Percentiles rank a stretch among this genome's conserved stretches.
phyloP scores from a whole-genome alignment of 1,284 basidiomycete genomes.

The Ustilago nuda region DNA sequence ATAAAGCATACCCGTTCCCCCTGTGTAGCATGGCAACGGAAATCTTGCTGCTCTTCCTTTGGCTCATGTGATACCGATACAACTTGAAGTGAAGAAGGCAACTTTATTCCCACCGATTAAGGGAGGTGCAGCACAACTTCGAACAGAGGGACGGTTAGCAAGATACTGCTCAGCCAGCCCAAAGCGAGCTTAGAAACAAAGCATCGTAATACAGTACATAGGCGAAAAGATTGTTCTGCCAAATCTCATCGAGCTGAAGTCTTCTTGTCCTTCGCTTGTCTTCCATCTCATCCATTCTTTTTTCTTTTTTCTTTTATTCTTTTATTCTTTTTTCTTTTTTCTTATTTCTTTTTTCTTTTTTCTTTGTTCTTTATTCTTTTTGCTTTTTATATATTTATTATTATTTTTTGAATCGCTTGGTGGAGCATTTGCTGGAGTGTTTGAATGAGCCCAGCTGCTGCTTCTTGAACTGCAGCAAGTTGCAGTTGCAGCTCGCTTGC shows the following conservation, averaged over 20 bases:
- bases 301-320: background rate
- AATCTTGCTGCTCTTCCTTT: background rate
- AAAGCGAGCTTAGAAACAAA: background rate
- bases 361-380: background rate
- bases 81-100: background rate
- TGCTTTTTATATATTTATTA: too few species aligned
- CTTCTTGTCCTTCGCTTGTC: constrained; percentile 1
- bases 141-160: background rate
- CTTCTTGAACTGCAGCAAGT: background rate
- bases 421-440: background rate
- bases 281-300: background rate
- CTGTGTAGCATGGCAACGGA: constrained; percentile 7
- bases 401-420: too few species aligned
- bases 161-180: background rate
- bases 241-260: constrained; percentile 1
- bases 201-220: background rate
- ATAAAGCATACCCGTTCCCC: background rate
- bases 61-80: too few species aligned
- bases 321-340: background rate
- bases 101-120: background rate
- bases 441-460: background rate
- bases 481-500: constrained; percentile 1
- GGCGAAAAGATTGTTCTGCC: constrained; percentile 5
- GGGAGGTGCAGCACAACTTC: background rate
- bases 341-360: background rate